Evolutionary conservation across 1,139 yeast species (phyloP).

Genomic region (Groenewaldozyma auringiensis): DNA sequence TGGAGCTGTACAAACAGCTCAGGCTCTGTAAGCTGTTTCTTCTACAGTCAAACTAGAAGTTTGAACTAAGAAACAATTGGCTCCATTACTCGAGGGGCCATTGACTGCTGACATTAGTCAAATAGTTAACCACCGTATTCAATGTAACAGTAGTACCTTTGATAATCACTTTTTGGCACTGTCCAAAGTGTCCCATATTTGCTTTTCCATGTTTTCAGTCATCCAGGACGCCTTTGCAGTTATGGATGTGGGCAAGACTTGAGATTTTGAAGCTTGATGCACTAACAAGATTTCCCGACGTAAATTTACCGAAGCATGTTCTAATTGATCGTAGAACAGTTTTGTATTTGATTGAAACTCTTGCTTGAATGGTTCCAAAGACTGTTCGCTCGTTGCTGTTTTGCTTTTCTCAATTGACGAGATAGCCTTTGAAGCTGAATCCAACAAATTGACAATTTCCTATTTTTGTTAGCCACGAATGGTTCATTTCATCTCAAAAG

Average conservation of each 20-base stretch:
- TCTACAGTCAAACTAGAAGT: too few relatives aligned
- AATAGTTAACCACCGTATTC: too few relatives aligned
- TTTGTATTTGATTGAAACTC: conserved; percentile 27
- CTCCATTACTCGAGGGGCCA: too few relatives aligned
- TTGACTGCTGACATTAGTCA: too few relatives aligned
- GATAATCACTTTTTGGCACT: too few relatives aligned
- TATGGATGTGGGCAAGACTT: conserved; percentile 31
- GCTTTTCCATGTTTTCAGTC: conserved; percentile 29
- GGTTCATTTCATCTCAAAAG: too few relatives aligned
- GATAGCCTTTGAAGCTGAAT: conserved; percentile 35
- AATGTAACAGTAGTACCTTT: too few relatives aligned
- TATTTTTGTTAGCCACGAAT: conserved; percentile 6
- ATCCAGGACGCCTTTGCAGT: conserved; percentile 33
- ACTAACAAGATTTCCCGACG: conserved; percentile 35
- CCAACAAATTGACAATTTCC: conserved; percentile 34
- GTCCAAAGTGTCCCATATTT: conserved; percentile 25
- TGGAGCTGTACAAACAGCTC: too few relatives aligned
- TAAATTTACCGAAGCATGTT: conserved; percentile 32
- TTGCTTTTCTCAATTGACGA: conserved; percentile 34
- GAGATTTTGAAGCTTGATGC: conserved; percentile 34
- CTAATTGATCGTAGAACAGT: conserved; percentile 28
- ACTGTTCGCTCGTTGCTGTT: conserved; percentile 24
- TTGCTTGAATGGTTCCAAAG: conserved; percentile 24
- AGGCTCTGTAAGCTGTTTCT: too few relatives aligned
- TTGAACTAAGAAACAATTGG: too few relatives aligned